Evolutionary conservation across 371 early-diverging fungal genomes (phyloP), one percentile per base, ranked within the genome.

Genomic region (Basidiobolus meristosporus): DNA sequence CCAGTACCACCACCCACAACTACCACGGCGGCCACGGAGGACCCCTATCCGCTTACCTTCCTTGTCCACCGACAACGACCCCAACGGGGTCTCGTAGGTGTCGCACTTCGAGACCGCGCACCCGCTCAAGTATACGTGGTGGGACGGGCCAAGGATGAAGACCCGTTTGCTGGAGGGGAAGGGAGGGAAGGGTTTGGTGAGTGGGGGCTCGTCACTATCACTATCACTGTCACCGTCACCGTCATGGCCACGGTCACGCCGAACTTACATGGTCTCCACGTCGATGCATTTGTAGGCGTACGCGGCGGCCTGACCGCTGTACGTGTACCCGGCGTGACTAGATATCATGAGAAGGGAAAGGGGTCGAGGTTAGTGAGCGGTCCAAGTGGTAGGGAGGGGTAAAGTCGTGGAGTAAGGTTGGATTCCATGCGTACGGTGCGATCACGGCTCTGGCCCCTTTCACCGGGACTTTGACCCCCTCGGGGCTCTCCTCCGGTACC

Each of bases 131-230:
- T 83, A 84, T 29, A 70, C 68, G 46, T 90, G 86, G 57, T 96
- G 96, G 1, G 88, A 85, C 1, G 96, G 96, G 0, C 93, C 95
- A 2, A 90, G 68, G 6, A 93, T 61, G 50, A 90, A 87, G 3
- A 93, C 77, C 2, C 84, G 81, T 43, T 76, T 63, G 41, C 82
- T 82, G 31, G 21, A 38, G 37, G 17, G 36, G 11, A 5, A 20
- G 28, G 14, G 18, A 14, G 9, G 1, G 7, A 12, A 23, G 17
- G 3, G 9, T 4, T n/a, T n/a, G n/a, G n/a, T n/a, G n/a, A n/a
- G n/a, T n/a, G n/a, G n/a, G n/a, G n/a, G n/a, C n/a, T n/a, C n/a
- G n/a, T n/a, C n/a, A n/a, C n/a, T n/a, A n/a, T n/a, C n/a, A n/a
- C n/a, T n/a, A n/a, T n/a, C n/a, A n/a, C 10, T 14, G 23, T 28